phyloP scores from a whole-genome alignment of 2,329 filamentous ascomycete genomes.

The Talaromyces pinophilus region DNA sequence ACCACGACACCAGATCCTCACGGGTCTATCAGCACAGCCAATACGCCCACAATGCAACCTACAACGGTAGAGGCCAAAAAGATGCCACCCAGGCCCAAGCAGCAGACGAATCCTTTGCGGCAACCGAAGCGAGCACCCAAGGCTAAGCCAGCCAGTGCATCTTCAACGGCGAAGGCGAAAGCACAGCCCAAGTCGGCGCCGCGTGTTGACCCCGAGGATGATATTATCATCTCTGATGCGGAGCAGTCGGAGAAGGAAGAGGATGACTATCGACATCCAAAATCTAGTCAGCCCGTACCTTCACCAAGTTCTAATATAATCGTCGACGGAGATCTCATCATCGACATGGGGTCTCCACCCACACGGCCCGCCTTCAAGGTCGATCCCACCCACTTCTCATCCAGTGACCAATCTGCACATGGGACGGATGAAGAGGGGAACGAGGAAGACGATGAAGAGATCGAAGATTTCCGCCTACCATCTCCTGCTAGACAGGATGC shows the following conservation, averaged over 20 bases:
- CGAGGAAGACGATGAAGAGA: constrained; percentile 42
- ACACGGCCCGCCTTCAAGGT: constrained; percentile 42
- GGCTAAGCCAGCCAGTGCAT: not conserved
- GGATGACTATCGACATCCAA: constrained; percentile 22
- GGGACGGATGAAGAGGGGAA: constrained; percentile 37
- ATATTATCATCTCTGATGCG: constrained; percentile 30
- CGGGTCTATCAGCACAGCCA: constrained; percentile 33
- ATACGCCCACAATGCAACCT: constrained; percentile 39
- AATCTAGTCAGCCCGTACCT: constrained; percentile 34
- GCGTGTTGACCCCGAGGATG: constrained; percentile 30
- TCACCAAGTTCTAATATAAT: constrained; percentile 48
- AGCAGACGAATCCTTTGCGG: constrained; percentile 21
- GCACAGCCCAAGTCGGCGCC: constrained; percentile 30
- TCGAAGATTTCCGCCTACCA: constrained; percentile 41
- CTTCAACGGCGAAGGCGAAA: constrained; percentile 20
- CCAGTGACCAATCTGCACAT: constrained; percentile 43
- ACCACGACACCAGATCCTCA: constrained; percentile 42
- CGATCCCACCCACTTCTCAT: constrained; percentile 46
- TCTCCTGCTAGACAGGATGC: constrained; percentile 36
- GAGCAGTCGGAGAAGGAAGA: constrained; percentile 38
- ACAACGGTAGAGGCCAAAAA: constrained; percentile 33
- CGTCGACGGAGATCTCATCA: constrained; percentile 50
- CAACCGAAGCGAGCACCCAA: constrained; percentile 23
- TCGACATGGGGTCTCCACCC: constrained; percentile 51
- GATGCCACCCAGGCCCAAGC: constrained; percentile 27